A percentile compares a stretch with the other conserved stretches of the same genome.
These are phyloP conservation scores for Leccinum subgranulosum DNA, from an alignment of 768 basidiomycete species.

Conservation along the genomic window DNA sequence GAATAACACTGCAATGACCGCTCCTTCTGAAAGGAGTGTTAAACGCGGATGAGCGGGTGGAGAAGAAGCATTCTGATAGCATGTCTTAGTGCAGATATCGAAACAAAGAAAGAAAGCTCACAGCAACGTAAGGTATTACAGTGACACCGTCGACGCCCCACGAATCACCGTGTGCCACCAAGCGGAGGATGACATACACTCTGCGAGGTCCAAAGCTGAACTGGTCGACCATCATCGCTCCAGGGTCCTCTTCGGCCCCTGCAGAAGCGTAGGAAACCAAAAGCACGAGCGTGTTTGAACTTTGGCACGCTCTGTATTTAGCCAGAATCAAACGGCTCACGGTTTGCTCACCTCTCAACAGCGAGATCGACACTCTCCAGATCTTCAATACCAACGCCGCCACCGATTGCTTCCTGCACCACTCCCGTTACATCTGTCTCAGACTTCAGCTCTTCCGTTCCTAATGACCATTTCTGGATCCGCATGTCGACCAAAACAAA, in stretches of 20 bases:
- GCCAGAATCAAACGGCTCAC: background rate
- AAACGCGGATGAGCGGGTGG: slow-evolving; percentile 73
- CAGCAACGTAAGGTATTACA: slow-evolving; percentile 74
- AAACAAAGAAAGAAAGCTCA: slow-evolving; percentile 33
- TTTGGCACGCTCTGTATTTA: slow-evolving; percentile 18
- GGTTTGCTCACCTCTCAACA: slow-evolving; percentile 47
- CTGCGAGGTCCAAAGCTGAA: slow-evolving; percentile 50
- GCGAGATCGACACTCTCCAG: slow-evolving; percentile 73
- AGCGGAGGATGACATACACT: slow-evolving; percentile 58
- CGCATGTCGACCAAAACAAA: slow-evolving; percentile 69
- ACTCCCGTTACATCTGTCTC: slow-evolving; percentile 56
- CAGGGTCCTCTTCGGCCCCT: slow-evolving; percentile 40
- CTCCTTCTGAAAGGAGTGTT: slow-evolving; percentile 56
- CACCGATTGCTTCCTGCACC: slow-evolving; percentile 46
- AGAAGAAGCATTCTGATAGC: slow-evolving; percentile 55
- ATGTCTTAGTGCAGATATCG: background rate
- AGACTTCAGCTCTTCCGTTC: slow-evolving; percentile 53
- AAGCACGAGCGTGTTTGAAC: slow-evolving; percentile 54
- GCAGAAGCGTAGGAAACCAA: slow-evolving; percentile 65
- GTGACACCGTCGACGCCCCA: slow-evolving; percentile 38
- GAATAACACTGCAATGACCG: slow-evolving; percentile 61
- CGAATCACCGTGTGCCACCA: slow-evolving; percentile 32
- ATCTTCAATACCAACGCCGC: slow-evolving; percentile 51
- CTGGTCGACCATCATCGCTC: slow-evolving; percentile 32
- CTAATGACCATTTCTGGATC: slow-evolving; percentile 61